These are phyloP conservation scores for Malus orientalis DNA, from an alignment of 306 rosid species.

Conservation along the genomic window DNA sequence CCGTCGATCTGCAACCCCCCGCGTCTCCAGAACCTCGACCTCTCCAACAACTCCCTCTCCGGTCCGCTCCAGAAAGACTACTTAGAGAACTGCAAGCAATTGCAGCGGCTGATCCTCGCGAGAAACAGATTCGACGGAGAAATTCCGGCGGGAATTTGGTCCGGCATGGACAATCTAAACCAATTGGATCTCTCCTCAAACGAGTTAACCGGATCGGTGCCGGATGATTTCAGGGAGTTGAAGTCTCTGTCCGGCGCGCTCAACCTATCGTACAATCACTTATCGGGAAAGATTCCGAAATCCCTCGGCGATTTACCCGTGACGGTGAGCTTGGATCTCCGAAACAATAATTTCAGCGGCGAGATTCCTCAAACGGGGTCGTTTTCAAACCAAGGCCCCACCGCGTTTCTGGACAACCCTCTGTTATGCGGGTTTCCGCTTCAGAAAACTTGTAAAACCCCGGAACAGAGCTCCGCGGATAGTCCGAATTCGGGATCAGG, in stretches of 20 bases:
- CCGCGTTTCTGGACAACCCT: conserved; percentile 80
- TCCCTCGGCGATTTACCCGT: conserved; percentile 71
- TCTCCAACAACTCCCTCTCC: conserved; percentile 70
- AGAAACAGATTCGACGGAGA: conserved; percentile 54
- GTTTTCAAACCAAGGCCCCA: conserved; percentile 86
- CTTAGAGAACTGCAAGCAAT: conserved; percentile 46
- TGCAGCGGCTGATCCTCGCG: conserved; percentile 67
- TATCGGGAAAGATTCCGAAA: conserved; percentile 61
- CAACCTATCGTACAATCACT: conserved; percentile 77
- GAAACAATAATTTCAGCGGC: conserved; percentile 66
- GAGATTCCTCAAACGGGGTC: conserved; percentile 94
- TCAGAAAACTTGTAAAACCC: conserved; percentile 50
- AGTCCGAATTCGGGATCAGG: conserved; percentile 27
- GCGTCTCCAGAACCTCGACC: conserved; percentile 75
- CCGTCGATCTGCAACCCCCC: conserved; percentile 64
- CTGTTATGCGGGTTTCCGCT: conserved; percentile 80
- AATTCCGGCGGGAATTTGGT: conserved; percentile 62
- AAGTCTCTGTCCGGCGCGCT: conserved; percentile 73
- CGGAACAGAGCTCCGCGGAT: conserved; percentile 31
- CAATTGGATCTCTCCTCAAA: conserved; percentile 78
- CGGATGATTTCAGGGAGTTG: conserved; percentile 49
- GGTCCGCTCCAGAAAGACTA: conserved; percentile 38
- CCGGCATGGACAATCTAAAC: conserved; percentile 34
- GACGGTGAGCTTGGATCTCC: conserved; percentile 71
- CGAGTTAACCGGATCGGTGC: conserved; percentile 53